Base-by-base conservation (phyloP, 176 grass and related monocot species). In the Zoysia pacifica region DNA sequence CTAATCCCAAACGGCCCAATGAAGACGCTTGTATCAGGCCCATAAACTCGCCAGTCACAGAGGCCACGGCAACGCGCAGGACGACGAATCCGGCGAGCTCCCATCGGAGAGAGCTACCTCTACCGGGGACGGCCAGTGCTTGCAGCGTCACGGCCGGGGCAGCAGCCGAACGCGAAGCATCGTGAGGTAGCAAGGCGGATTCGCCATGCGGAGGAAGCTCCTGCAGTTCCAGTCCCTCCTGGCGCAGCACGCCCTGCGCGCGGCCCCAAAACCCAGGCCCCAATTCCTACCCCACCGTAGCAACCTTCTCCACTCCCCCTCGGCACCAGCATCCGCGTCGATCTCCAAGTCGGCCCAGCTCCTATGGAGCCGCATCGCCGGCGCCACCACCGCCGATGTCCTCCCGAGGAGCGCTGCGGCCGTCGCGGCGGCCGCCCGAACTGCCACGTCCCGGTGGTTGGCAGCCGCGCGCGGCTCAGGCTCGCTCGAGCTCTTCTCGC, bases 401-500 rank as follows among this genome's bases (percentile, higher is more conserved):
- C 42, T 89, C 2, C 87, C 87, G 41, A 13, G 35, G 78, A 85
- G 49, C 48, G 77, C 77, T 45, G 82, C 82, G 28, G 76, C 81
- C 69, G 6, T 68, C 38, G 68, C 69, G 7, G 74, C 60, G 41
- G 47, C 58, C 55, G 81, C 76, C 6, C 77, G 77, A 48, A n/a
- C 42, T 10, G 65, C 14, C 37, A 28, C 82, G 35, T 41, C 50
- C 48, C 66, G 82, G 48, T 89, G 87, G 64, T 11, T 84, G 48
- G 15, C 70, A 66, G 53, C 54, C 13, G 46, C 54, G 44, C 63
- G 69, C 40, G 15, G 45, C 40, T 18, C 77, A 7, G n/a, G 59
- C 13, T 72, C 66, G n/a, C 87, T 89, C 3, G 66, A 81, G 0
- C 72, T 85, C 82, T 89, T 89, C 82, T 85, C 82, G 58, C 18